phyloP scores from a whole-genome alignment of 169 alveolate species.

The Sarcocystis neurona region DNA sequence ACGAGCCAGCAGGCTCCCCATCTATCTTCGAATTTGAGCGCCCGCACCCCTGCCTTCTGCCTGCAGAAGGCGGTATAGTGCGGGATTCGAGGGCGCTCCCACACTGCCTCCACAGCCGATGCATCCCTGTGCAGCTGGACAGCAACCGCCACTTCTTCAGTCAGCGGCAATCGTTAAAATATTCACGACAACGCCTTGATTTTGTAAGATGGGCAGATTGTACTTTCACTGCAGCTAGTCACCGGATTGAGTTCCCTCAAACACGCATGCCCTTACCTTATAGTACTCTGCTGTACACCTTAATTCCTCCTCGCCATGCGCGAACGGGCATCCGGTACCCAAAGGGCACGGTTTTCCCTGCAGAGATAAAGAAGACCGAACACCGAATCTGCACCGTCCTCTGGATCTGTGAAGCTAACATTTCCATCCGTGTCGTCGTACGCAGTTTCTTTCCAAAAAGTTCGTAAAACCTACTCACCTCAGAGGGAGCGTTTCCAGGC shows the following conservation, averaged over 20 bases:
- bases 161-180: background rate
- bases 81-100: too few relatives aligned
- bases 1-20: too few relatives aligned
- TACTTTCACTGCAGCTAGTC: too few relatives aligned
- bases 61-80: too few relatives aligned
- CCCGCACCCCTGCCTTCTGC: background rate
- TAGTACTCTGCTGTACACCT: constrained; percentile 63
- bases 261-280: constrained; percentile 57
- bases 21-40: too few relatives aligned
- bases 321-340: constrained; percentile 37
- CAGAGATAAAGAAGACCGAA: background rate
- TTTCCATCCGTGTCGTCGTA: background rate
- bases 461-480: background rate
- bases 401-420: background rate
- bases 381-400: background rate
- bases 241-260: too few relatives aligned
- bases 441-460: background rate
- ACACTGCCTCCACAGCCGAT: too few relatives aligned
- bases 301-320: constrained; percentile 68
- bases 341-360: constrained; percentile 44
- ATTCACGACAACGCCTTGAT: background rate
- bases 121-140: background rate
- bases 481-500: background rate
- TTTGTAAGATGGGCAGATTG: too few relatives aligned
- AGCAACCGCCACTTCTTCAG: background rate